Evolutionary conservation across 108 stramenopile species (phyloP), one percentile per base, ranked within the genome.

Genomic region (Chaetoceros tenuissimus): DNA sequence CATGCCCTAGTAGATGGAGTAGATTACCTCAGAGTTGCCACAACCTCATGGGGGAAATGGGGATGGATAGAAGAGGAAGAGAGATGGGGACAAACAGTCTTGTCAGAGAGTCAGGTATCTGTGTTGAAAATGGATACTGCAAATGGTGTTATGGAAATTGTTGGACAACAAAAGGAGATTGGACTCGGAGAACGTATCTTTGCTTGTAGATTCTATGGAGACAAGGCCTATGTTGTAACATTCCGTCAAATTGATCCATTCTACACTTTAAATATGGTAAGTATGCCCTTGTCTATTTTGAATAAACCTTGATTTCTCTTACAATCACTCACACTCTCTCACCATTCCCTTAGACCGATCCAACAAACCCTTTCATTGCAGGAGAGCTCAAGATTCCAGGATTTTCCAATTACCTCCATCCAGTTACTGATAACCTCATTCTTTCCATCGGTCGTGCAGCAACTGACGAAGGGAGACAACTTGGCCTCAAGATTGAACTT

Each of bases 331-430:
- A n/a, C n/a, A n/a, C n/a, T n/a, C n/a, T n/a, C n/a, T n/a, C n/a
- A n/a, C n/a, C n/a, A n/a, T n/a, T n/a, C n/a, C n/a, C n/a, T n/a
- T n/a, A n/a, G n/a, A 31, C 0, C n/a, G 67, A 70, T 1, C 63
- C 71, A 2, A 48, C 29, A 16, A 43, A 67, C 28, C 68, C 66
- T 16, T 40, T 16, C 3, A 49, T 69, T 46, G 20, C 60, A 1
- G 70, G 70, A 43, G 77, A 76, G 53, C 59, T 79, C 23, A 55
- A 79, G 18, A 59, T 82, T 20, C 51, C 73, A 24, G 81, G 81
- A 22, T 82, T 76, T 53, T 79, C 77, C 13, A 40, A 26, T 5
- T 54, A 54, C 17, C 26, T 54, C 3, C 53, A 54, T 25, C 53
- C 53, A 26, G 21, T 54, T 17, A 51, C 5, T 26, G 49, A 54